A percentile compares a stretch with the other conserved stretches of the same genome.
Evolutionary conservation across 2,329 filamentous ascomycete species (phyloP).

Genomic region (Pleoardoris graminearum): DNA sequence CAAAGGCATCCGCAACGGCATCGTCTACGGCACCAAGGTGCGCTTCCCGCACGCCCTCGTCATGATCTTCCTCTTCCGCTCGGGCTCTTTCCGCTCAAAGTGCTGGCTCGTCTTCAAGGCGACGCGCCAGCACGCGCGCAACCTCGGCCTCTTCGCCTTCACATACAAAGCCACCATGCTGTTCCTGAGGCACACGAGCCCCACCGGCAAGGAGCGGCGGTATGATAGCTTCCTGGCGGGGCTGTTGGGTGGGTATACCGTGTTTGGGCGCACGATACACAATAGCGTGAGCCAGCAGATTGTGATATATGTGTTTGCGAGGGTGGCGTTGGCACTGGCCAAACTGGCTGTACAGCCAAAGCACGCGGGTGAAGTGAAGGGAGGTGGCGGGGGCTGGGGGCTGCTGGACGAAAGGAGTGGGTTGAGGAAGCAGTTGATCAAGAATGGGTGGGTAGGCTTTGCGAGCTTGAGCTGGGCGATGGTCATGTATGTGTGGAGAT

Average conservation of each 20-base stretch:
- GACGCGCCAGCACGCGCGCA: conserved; percentile 86
- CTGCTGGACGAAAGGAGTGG: conserved; percentile 36
- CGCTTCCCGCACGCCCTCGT: conserved; percentile 97
- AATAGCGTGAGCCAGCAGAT: conserved; percentile 93
- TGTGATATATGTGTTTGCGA: conserved; percentile 95
- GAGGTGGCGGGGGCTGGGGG: conserved; percentile 44
- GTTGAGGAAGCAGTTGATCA: conserved; percentile 44
- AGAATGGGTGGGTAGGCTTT: conserved; percentile 89
- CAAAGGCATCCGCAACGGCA: conserved; percentile 94
- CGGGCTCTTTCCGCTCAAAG: conserved; percentile 83
- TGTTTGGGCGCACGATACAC: conserved; percentile 81
- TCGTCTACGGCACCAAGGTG: conserved; percentile 95
- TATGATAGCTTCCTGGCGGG: conserved; percentile 88
- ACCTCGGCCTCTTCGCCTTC: conserved; percentile 87
- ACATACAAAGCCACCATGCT: conserved; percentile 88
- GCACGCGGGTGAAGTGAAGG: conserved; percentile 33
- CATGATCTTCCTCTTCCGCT: conserved; percentile 97
- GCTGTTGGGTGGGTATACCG: conserved; percentile 84
- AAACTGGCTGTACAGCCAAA: conserved; percentile 74
- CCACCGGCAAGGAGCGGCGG: conserved; percentile 62
- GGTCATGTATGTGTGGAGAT: conserved; percentile 94
- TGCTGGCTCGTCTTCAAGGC: conserved; percentile 76
- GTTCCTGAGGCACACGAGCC: conserved; percentile 63
- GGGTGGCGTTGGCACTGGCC: conserved; percentile 82
- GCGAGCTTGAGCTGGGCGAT: conserved; percentile 87